phyloP scores from a whole-genome alignment of 106 monocot genomes.

The Chionographis japonica region DNA sequence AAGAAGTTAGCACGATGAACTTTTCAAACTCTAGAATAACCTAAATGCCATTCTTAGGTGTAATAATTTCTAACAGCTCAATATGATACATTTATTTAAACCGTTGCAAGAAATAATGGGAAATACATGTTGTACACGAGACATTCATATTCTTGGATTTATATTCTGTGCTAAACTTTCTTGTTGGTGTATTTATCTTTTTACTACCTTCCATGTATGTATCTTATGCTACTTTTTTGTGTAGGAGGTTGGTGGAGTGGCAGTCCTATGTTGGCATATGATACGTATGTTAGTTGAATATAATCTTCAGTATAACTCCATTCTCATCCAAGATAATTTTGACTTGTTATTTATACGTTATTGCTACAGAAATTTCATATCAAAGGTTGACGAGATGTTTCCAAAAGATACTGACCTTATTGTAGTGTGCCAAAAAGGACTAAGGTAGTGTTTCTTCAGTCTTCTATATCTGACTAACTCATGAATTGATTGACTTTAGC shows the following conservation, averaged over 20 bases:
- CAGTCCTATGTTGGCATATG: constrained; percentile 48
- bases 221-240: constrained; percentile 10
- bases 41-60: no score
- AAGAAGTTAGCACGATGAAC: no score
- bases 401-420: constrained; percentile 82
- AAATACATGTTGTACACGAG: no score
- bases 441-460: constrained; percentile 37
- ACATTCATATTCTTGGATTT: no score
- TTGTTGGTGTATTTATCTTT: no score
- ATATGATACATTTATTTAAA: no score
- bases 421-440: constrained; percentile 85
- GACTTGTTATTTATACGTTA: constrained; percentile 2
- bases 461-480: neutral
- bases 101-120: no score
- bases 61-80: no score
- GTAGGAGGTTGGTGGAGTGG: constrained; percentile 99
- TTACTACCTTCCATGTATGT: no score
- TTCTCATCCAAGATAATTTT: neutral
- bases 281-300: constrained; percentile 47
- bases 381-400: constrained; percentile 78
- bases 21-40: no score
- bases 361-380: constrained; percentile 53
- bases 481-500: neutral
- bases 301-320: neutral
- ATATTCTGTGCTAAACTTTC: no score